Evolutionary conservation across 441 rosid genomes (phyloP), one percentile per base, ranked within the genome.

Genomic region (Gossypium gossypioides): DNA sequence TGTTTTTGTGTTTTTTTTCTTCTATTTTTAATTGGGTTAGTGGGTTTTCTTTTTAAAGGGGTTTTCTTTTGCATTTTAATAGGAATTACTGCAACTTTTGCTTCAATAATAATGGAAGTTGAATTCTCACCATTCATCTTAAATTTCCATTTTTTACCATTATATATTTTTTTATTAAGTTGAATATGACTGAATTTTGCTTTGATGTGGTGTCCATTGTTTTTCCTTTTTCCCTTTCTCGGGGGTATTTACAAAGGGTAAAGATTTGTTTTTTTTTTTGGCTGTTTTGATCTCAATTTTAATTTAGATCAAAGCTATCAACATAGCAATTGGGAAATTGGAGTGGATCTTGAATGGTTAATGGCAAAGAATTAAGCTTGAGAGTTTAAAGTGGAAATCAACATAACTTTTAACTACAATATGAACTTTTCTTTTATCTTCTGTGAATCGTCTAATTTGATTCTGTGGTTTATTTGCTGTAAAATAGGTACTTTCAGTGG

Each of bases 401-500:
- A 15, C 18, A 7, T 42, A n/a, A 48, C n/a, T 46, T 24, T 50
- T 48, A 67, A 24, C 44, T 48, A 3, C 7, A 48, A n/a, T n/a
- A 46, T 48, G 12, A 46, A n/a, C 21, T 6, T 48, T 25, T 48
- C 3, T 37, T 21, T 2, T 40, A 4, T 4, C 44, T 15, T 48
- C 24, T 19, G 6, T 40, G 4, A 63, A 10, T 63, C 42, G 29
- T 40, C 29, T 37, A 62, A 63, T 63, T 67, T 48, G 42, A 58
- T 63, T 62, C 37, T 13, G 9, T 60, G 46, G 16, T 8, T 52
- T 21, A 24, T 71, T 2, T 71, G 66, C 24, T 58, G 16, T 70
- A 21, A 50, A 69, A 62, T 72, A 91, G 99, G 89, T 95, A 15
- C 92, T 95, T 83, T 95, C 98, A 18, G 88, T 91, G 78, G 90